Evolutionary conservation across 805 yeast species (phyloP), one percentile per base, ranked within the genome.

Genomic region (Metschnikowia arizonensis): DNA sequence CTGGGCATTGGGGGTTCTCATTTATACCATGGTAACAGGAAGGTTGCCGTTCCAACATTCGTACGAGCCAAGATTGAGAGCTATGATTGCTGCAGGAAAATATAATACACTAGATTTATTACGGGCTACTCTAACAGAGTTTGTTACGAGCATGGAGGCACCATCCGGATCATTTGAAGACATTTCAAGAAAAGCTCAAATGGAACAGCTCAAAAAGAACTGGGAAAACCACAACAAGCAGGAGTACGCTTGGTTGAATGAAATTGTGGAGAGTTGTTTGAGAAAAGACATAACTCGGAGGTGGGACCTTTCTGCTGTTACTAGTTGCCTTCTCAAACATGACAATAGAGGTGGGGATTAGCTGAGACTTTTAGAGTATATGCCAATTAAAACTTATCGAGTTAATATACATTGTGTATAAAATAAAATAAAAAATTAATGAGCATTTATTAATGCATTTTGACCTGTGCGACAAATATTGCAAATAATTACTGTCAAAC

Each of bases 1-100:
- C 4, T 90, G 97, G 97, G 95, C 97, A 0, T 73, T 86, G 36
- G 98, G 97, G 3, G 86, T 89, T 0, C 66, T 85, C 50, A 55
- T 84, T 3, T 89, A 79, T 62, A 81, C 95, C 1, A 76, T 88
- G 78, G 64, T 82, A 24, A 76, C 80, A 19, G 90, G 95, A 0
- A 78, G 74, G 50, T 63, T 90, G 41, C 97, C 97, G 1, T 90
- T 90, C 66, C 81, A 80, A 48, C 96, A 89, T 59, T 77, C 77
- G n/a, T 85, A 82, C 60, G 89, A 86, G 55, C 95, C 96, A 9
- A 69, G 89, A 50, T 68, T 90, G 49, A 74, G 88, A 33, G 79
- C 85, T 10, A 76, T 81, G 70, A 90, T 90, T 34, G 64, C 81
- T 25, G 76, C 83, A 3, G 91, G 87, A 2, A 76, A 77, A 47